phyloP scores from a whole-genome alignment of 1,139 yeast species.

The Lodderomyces parapsilosis region DNA sequence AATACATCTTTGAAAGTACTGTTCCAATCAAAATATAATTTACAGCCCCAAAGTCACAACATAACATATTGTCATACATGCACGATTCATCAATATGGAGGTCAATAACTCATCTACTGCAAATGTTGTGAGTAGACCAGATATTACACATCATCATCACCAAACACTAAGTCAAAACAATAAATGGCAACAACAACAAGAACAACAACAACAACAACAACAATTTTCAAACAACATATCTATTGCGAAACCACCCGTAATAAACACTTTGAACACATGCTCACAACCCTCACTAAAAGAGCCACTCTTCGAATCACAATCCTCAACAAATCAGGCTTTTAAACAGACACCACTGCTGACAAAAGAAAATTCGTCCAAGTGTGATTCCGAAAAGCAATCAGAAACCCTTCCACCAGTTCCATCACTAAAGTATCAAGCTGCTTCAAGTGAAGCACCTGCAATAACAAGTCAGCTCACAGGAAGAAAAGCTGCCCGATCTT shows the following conservation, averaged over 20 bases:
- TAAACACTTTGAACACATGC: neutral
- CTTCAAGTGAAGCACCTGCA: neutral
- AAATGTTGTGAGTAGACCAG: slow-evolving; percentile 4
- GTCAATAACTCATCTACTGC: slow-evolving; percentile 6
- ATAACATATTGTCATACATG: slow-evolving; percentile 3
- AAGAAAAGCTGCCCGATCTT: slow-evolving; percentile 40
- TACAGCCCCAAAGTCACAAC: neutral
- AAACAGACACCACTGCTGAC: neutral
- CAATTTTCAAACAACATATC: neutral
- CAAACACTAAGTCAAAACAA: neutral
- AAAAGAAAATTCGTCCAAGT: neutral
- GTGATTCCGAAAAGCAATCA: neutral
- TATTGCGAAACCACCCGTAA: neutral
- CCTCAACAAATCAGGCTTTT: neutral
- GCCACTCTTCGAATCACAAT: neutral
- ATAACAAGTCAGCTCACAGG: slow-evolving; percentile 18
- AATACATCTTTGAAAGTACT: neutral
- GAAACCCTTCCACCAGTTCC: neutral
- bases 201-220: neutral
- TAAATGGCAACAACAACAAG: slow-evolving; percentile 2
- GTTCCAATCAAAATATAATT: neutral
- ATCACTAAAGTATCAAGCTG: neutral
- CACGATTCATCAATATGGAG: slow-evolving; percentile 5
- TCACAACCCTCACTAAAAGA: neutral
- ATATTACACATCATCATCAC: slow-evolving; percentile 2